These are phyloP conservation scores for Inonotus hispidus DNA, from an alignment of 1,284 basidiomycete species.

Conservation along the genomic window DNA sequence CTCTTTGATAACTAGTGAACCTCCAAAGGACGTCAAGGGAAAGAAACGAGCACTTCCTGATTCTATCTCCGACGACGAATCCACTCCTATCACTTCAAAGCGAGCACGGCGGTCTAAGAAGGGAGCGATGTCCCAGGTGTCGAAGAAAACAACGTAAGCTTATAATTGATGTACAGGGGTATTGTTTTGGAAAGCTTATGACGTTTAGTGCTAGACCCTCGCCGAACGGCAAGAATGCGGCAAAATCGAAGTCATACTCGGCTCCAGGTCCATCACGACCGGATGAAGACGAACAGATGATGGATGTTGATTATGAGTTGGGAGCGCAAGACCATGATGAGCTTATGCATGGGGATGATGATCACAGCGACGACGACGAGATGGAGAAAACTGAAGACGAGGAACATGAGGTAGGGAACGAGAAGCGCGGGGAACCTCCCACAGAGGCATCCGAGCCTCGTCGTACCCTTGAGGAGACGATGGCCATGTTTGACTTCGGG, in stretches of 20 bases:
- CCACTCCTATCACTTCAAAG: constrained; percentile 45
- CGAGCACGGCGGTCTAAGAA: constrained; percentile 56
- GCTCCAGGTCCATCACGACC: constrained; percentile 48
- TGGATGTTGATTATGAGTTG: constrained; percentile 58
- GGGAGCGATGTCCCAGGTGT: constrained; percentile 46
- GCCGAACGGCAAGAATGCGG: constrained; percentile 56
- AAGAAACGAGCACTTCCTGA: constrained; percentile 81
- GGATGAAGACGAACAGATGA: constrained; percentile 73
- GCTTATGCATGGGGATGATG: constrained; percentile 27
- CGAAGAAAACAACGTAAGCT: constrained; percentile 63
- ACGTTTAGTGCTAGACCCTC: constrained; percentile 27
- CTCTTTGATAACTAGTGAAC: constrained; percentile 69
- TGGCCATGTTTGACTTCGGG: constrained; percentile 80
- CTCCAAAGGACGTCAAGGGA: constrained; percentile 64
- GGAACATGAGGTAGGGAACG: constrained; percentile 27
- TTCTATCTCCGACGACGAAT: constrained; percentile 57
- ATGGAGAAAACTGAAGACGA: constrained; percentile 30
- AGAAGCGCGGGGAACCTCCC: constrained; percentile 31
- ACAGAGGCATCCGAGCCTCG: constrained; percentile 33
- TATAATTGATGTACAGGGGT: constrained; percentile 6
- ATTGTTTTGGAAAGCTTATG: constrained; percentile 7
- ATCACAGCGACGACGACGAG: constrained; percentile 24
- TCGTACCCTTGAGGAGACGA: constrained; percentile 33
- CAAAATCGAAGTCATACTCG: constrained; percentile 55
- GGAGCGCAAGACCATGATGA: constrained; percentile 44